Evolutionary conservation across 192 early-diverging fungal species (phyloP), one percentile per base, ranked within the genome.

Genomic region (Coemansia sp.): DNA sequence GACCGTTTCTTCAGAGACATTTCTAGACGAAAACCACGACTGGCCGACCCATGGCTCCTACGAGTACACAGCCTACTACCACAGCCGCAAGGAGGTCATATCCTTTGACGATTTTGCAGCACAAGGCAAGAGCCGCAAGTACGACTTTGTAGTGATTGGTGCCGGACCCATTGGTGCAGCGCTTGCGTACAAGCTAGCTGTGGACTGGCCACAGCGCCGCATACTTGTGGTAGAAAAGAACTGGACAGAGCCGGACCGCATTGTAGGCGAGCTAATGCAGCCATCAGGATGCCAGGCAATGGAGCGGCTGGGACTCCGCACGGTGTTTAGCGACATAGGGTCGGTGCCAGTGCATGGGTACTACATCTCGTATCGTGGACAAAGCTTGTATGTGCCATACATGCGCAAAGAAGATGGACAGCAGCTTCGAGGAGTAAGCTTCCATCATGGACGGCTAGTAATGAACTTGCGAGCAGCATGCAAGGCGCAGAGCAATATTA

Each of bases 201-300:
- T 57, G 30, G 81, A 90, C 51, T 85, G 86, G 17, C 84, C 89
- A 47, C 87, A 10, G 53, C 88, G 41, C 68, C 82, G 77, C 17
- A 53, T 79, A 39, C 46, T 76, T 5, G 11, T 55, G 16, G 51
- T 82, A 54, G 96, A 99, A 64, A 81, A 94, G 56, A 94, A 92
- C 68, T 84, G 93, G 83, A 80, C 45, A 55, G 91, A 97, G 66
- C 96, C 96, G 2, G 93, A 99, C 76, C 89, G 96, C 40, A 97
- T 99, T 57, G 96, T 99, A 17, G 96, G 96, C 26, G 96, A 99
- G 70, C 75, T 97, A 28, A 79, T 99, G 69, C 96, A 99, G 71
- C 96, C 96, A 12, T 88, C 93, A 8, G 96, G 96, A 48, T 82
- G 91, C 47, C 82, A 86, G 58, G 91, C 93, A 16, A 74, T 99